phyloP scores from a whole-genome alignment of 768 basidiomycete genomes.

The Lactarius sp. region DNA sequence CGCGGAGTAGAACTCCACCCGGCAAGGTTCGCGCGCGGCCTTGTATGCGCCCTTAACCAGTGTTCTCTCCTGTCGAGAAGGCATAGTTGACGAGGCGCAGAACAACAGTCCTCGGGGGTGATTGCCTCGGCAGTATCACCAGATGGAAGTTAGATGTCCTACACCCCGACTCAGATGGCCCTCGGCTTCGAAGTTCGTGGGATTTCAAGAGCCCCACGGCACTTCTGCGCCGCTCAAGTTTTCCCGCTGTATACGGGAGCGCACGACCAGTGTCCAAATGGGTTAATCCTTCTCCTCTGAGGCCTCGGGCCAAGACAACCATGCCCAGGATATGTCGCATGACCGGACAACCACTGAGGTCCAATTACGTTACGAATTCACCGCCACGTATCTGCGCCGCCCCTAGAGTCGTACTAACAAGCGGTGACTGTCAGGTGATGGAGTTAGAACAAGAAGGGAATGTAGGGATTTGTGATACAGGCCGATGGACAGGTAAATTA shows the following conservation, averaged over 20 bases:
- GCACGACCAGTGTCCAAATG: not conserved
- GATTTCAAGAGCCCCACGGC: not conserved
- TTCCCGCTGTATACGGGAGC: not conserved
- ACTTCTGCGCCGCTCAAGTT: not conserved
- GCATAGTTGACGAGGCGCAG: not conserved
- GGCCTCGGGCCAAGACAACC: not conserved
- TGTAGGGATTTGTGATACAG: too few species aligned
- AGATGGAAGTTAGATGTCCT: not conserved
- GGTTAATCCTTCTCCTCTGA: not conserved
- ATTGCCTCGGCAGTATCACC: not conserved
- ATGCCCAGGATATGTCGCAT: not conserved
- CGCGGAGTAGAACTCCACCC: too few species aligned
- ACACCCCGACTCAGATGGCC: not conserved
- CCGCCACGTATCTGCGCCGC: too few species aligned
- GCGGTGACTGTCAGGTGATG: too few species aligned
- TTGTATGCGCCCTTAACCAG: too few species aligned
- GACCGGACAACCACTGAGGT: too few species aligned
- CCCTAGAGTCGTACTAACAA: too few species aligned
- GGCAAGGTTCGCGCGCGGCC: too few species aligned
- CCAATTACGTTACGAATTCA: too few species aligned
- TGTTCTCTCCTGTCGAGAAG: too few species aligned
- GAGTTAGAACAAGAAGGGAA: too few species aligned
- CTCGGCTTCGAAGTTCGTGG: not conserved
- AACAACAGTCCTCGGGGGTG: not conserved
- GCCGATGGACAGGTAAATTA: too few species aligned